Conservation (phyloP, 192 early-diverging fungal genomes). For the Coemansia interrupta region DNA sequence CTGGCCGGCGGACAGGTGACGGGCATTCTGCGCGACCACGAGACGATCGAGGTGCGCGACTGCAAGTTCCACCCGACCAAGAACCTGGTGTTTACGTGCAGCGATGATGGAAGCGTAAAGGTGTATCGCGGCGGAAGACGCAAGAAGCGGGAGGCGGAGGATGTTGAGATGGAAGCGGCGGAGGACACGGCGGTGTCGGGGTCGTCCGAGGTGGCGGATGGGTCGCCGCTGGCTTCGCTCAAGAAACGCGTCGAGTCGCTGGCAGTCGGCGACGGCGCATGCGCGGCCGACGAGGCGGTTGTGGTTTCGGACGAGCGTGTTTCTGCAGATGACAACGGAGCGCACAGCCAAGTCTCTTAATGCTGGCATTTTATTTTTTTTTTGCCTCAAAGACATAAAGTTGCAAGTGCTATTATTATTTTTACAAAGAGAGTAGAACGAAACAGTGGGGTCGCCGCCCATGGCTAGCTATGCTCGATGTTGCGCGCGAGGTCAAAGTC, state of each 20-base stretch:
- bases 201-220: conserved; percentile 27
- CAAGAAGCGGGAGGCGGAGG: conserved; percentile 10
- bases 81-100: conserved; percentile 77
- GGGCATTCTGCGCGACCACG: conserved; percentile 80
- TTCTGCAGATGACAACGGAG: background rate
- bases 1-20: conserved; percentile 72
- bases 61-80: conserved; percentile 81
- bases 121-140: conserved; percentile 45
- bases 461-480: conserved; percentile 16
- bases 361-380: background rate
- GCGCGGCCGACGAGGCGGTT: background rate
- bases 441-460: background rate
- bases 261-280: conserved; percentile 25
- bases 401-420: too few relatives aligned
- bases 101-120: conserved; percentile 73
- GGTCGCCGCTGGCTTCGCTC: conserved; percentile 33
- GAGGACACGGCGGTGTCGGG: conserved; percentile 3
- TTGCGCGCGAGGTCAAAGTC: conserved; percentile 37
- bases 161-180: conserved; percentile 6
- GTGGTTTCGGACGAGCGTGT: background rate
- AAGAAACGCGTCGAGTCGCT: conserved; percentile 43
- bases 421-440: background rate
- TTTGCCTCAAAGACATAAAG: too few relatives aligned
- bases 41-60: conserved; percentile 91
- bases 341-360: background rate